Base-by-base conservation (phyloP, 140 eudicot species). In the Bidens hawaiensis region DNA sequence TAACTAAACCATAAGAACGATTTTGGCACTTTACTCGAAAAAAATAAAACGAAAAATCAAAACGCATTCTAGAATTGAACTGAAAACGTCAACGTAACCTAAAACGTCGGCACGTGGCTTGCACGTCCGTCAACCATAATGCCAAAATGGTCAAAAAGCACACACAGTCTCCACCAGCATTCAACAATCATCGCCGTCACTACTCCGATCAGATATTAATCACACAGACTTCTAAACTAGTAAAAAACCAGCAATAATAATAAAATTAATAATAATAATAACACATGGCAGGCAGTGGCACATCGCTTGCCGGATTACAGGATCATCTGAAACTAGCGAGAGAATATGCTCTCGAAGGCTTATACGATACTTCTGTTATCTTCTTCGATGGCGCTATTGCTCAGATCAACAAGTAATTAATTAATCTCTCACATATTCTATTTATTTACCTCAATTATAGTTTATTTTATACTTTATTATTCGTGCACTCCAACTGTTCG, bases 311-410 rank as follows among this genome's bases (percentile, higher is more conserved):
- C 23, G 99, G 96, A 5, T 75, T 93, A 57, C 96, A 82, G 75
- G 99, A 93, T 77, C 99, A 93, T 53, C 72, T 88, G 58, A 93
- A 93, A 71, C 61, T 93, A 67, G 99, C 99, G 17, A 80, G 99
- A 58, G 96, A 93, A 47, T 93, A 93, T 64, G 96, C 99, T 1
- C 36, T 88, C 13, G 99, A 93, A 88, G 99, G 99, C 4, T 77
- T 93, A 2, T 88, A 93, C 23, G 99, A 93, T 51, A 87, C 99
- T 56, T 82, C 99, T 27, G 78, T 88, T 13, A 93, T 93, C 83
- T 93, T 93, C 96, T 93, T 93, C 73, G 99, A 93, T 46, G 99
- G 99, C 56, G 96, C 95, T 27, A 77, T 93, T 57, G 96, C 99
- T 65, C 99, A 93, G 86, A 93, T 93, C 89, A 88, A 87, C 84